Base-by-base conservation (phyloP, 768 basidiomycete species). In the Phylloporus sp. region DNA sequence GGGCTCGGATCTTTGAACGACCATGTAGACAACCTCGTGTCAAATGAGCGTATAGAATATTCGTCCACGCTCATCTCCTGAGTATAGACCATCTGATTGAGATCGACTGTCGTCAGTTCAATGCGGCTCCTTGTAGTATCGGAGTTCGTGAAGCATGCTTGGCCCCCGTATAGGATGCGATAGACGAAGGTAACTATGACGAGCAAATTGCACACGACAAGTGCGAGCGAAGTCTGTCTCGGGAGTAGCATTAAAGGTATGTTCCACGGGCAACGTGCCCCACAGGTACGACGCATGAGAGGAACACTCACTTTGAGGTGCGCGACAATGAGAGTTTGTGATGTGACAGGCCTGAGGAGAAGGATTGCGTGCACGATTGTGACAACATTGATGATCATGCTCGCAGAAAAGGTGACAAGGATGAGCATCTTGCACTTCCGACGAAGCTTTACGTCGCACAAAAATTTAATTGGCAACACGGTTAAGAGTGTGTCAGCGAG, bases 131-230 rank as follows among this genome's bases (percentile, higher is more conserved):
- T n/a, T 13, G 36, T 9, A 13, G 26, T 26, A 26, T 11, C 26
- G 12, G 22, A 23, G 11, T 10, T 9, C 28, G 11, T 10, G 39
- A 36, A 23, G 13, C n/a, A 18, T 3, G 26, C n/a, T 9, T 43
- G 26, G 18, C 28, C 38, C 32, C 31, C 32, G 44, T n/a, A 28
- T 18, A 41, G 24, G 28, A 50, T 24, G 28, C 51, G 54, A n/a
- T 49, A 59, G 23, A 56, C 4, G 10, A 50, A 59, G 7, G 45
- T 40, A 22, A 49, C 49, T 20, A 59, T 52, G 16, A 59, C 57
- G 16, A 59, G 42, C 22, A 53, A 32, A 32, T 59, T 55, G 26
- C 58, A 59, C 5, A 59, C 39, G 23, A 56, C n/a, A 18, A 47
- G 11, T 27, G 49, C 26, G 24, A 41, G 31, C 24, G 41, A 32